A percentile compares a stretch with the other conserved stretches of the same genome.
Conservation (phyloP, 208 protist genomes). For the Acanthamoeba culbertsoni region DNA sequence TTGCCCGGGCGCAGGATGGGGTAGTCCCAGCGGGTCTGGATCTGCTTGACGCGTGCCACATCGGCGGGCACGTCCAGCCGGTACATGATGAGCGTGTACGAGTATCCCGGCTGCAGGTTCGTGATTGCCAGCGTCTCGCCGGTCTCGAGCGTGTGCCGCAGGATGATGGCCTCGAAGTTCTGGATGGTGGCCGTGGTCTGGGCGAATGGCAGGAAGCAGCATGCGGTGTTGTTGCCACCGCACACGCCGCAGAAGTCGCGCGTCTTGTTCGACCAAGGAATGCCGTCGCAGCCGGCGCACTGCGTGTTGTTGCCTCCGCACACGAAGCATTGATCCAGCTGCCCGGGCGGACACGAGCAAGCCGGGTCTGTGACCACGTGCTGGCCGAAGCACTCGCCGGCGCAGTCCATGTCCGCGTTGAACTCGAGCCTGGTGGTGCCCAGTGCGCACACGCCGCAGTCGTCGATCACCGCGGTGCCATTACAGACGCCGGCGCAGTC, state of each 20-base stretch:
- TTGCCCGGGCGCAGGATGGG: not conserved
- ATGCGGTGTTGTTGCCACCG: not conserved
- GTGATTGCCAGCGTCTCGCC: too few relatives aligned
- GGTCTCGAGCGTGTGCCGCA: too few relatives aligned
- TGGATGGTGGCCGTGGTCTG: too few relatives aligned
- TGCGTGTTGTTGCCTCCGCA: constrained; percentile 17
- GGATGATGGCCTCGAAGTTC: too few relatives aligned
- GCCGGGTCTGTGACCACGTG: not conserved
- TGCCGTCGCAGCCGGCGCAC: not conserved
- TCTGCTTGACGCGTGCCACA: not conserved
- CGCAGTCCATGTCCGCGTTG: not conserved
- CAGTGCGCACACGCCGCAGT: not conserved
- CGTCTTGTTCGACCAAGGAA: not conserved
- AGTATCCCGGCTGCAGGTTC: too few relatives aligned
- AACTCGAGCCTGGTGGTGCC: not conserved
- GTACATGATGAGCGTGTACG: too few relatives aligned
- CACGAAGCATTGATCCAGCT: constrained; percentile 8
- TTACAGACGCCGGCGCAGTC: not conserved
- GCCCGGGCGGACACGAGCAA: not conserved
- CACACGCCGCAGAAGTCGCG: not conserved
- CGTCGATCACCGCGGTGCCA: not conserved
- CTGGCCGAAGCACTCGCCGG: not conserved
- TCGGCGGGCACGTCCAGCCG: too few relatives aligned
- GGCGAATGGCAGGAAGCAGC: too few relatives aligned
- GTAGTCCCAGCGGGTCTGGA: not conserved